These are phyloP conservation scores for Aureobasidium namibiae DNA, from an alignment of 2,329 filamentous ascomycete genomes.

Conservation along the genomic window DNA sequence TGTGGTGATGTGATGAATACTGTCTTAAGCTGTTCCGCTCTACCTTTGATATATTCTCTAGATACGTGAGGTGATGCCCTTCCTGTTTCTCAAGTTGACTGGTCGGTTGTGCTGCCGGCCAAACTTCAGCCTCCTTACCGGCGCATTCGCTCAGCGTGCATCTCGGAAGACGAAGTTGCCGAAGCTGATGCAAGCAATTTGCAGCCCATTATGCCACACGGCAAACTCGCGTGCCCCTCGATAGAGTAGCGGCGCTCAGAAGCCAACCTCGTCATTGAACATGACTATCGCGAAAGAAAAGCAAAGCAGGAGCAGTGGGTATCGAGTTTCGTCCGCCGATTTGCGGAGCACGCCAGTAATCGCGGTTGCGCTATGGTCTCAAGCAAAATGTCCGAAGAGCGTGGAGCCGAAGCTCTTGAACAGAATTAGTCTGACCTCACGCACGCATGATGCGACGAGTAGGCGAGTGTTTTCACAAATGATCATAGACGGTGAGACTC, in stretches of 20 bases:
- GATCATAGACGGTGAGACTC: background rate
- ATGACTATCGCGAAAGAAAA: background rate
- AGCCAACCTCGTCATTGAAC: background rate
- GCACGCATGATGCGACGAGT: background rate
- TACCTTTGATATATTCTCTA: background rate
- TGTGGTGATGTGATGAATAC: background rate
- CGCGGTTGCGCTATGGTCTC: background rate
- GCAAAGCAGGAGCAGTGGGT: background rate
- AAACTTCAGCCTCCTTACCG: background rate
- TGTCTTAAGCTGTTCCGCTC: background rate
- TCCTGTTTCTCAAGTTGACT: no score
- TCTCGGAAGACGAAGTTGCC: background rate
- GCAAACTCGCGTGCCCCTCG: background rate
- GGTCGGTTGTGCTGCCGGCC: no score
- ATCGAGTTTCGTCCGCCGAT: background rate
- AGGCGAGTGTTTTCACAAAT: background rate
- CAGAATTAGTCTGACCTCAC: background rate
- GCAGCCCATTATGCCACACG: background rate
- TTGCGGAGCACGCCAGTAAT: background rate
- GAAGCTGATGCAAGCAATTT: background rate
- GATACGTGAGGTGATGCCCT: background rate
- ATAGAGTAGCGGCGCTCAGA: background rate
- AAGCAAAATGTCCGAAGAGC: constrained; percentile 2
- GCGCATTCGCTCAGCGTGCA: background rate
- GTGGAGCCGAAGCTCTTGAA: constrained; percentile 7